Evolutionary conservation across 2,329 filamentous ascomycete genomes (phyloP).

Genomic region (Xylariaceae sp.): DNA sequence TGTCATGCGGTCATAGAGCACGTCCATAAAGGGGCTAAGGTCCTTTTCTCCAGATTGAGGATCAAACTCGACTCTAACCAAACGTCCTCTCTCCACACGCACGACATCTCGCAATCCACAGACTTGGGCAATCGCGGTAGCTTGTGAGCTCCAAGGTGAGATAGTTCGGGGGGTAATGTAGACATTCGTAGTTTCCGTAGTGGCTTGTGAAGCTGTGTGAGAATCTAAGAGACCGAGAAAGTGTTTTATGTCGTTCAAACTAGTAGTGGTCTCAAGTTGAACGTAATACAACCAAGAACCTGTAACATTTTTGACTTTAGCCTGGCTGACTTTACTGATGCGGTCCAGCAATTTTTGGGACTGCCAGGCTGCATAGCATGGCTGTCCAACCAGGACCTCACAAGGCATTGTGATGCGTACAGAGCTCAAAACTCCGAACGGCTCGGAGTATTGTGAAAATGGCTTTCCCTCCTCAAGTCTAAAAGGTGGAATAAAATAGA

Average conservation of each 20-base stretch:
- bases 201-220: conserved; percentile 40
- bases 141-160: conserved; percentile 93
- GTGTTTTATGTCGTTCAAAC: conserved; percentile 42
- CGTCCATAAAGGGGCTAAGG: conserved; percentile 64
- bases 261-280: conserved; percentile 57
- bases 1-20: conserved; percentile 94
- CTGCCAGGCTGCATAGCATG: conserved; percentile 58
- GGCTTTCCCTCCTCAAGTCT: conserved; percentile 14
- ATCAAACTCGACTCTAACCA: conserved; percentile 72
- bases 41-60: conserved; percentile 53
- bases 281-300: conserved; percentile 72
- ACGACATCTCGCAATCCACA: conserved; percentile 78
- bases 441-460: not conserved
- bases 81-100: conserved; percentile 79
- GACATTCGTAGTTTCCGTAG: conserved; percentile 57
- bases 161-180: conserved; percentile 85
- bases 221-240: conserved; percentile 32
- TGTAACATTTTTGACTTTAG: conserved; percentile 54
- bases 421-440: not conserved
- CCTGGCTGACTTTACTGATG: conserved; percentile 47
- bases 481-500: conserved; percentile 1
- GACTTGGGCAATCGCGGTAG: conserved; percentile 85
- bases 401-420: conserved; percentile 33
- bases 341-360: conserved; percentile 51
- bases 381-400: conserved; percentile 42